phyloP scores from a whole-genome alignment of 768 basidiomycete species.

The Pluteus cervinus region DNA sequence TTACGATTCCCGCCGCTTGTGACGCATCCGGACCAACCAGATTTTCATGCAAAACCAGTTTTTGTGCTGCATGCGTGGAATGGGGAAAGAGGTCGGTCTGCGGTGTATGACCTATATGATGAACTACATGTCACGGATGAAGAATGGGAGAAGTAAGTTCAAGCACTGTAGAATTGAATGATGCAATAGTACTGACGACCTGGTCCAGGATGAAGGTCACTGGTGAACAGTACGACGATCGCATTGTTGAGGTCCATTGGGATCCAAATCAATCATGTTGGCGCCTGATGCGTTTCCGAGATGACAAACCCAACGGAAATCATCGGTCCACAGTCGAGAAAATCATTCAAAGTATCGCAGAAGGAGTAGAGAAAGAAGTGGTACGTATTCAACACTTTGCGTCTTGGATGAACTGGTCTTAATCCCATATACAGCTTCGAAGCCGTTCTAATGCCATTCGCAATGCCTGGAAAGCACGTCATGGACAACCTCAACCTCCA shows the following conservation, averaged over 20 bases:
- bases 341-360: conserved; percentile 86
- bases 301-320: conserved; percentile 94
- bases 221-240: conserved; percentile 87
- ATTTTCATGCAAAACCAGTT: conserved; percentile 78
- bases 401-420: neutral
- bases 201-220: conserved; percentile 67
- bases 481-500: conserved; percentile 29
- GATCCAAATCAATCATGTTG: conserved; percentile 59
- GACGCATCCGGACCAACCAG: conserved; percentile 53
- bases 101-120: conserved; percentile 82
- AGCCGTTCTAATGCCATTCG: conserved; percentile 59
- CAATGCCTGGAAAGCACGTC: conserved; percentile 69
- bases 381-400: conserved; percentile 42
- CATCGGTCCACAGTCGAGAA: conserved; percentile 78
- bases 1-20: conserved; percentile 80
- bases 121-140: conserved; percentile 78
- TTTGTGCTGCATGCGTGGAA: conserved; percentile 82
- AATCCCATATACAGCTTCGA: conserved; percentile 45
- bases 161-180: no score
- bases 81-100: conserved; percentile 49
- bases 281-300: conserved; percentile 90
- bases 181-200: no score
- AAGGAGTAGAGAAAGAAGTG: conserved; percentile 86
- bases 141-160: conserved; percentile 87
- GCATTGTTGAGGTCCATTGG: conserved; percentile 94